Percentiles rank a stretch among this genome's conserved stretches.
Conservation (phyloP, 1,284 basidiomycete genomes). For the Ustilago shanxiensis region DNA sequence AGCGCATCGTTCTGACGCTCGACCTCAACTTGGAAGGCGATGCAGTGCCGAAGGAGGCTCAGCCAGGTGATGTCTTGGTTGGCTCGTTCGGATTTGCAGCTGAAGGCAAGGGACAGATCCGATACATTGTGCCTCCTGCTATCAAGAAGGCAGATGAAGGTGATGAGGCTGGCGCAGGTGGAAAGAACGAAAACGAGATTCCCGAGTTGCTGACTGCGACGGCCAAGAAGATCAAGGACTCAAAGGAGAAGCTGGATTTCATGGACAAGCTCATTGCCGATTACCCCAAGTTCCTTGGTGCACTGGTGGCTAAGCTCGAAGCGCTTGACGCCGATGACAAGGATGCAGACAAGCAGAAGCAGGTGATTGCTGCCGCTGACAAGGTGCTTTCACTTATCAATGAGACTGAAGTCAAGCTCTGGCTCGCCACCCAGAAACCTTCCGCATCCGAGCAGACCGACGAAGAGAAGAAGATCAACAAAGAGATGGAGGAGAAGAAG, state of each 20-base stretch:
- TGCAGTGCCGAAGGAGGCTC: slow-evolving; percentile 65
- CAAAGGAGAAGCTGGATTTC: slow-evolving; percentile 63
- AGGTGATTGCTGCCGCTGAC: slow-evolving; percentile 58
- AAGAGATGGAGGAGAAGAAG: slow-evolving; percentile 63
- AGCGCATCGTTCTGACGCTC: slow-evolving; percentile 64
- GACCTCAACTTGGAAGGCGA: slow-evolving; percentile 67
- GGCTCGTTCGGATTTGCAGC: slow-evolving; percentile 64
- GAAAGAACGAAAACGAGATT: slow-evolving; percentile 60
- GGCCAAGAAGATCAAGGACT: slow-evolving; percentile 66
- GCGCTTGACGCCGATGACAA: slow-evolving; percentile 48
- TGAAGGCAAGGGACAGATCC: slow-evolving; percentile 59
- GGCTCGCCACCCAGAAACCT: slow-evolving; percentile 60
- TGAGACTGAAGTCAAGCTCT: slow-evolving; percentile 62
- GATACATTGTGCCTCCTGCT: slow-evolving; percentile 67
- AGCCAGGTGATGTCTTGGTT: slow-evolving; percentile 67
- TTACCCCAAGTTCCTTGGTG: slow-evolving; percentile 65
- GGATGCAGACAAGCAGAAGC: slow-evolving; percentile 38
- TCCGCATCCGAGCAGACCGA: slow-evolving; percentile 62
- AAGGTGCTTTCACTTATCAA: slow-evolving; percentile 58
- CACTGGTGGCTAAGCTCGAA: slow-evolving; percentile 64
- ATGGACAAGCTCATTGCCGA: slow-evolving; percentile 63
- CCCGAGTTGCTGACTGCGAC: slow-evolving; percentile 66
- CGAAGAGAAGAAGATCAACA: slow-evolving; percentile 61
- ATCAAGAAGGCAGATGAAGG: slow-evolving; percentile 50
- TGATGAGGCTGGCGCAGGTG: slow-evolving; percentile 18